Conservation (phyloP, 2,329 filamentous ascomycete species). For the Aspergillus fijiensis region DNA sequence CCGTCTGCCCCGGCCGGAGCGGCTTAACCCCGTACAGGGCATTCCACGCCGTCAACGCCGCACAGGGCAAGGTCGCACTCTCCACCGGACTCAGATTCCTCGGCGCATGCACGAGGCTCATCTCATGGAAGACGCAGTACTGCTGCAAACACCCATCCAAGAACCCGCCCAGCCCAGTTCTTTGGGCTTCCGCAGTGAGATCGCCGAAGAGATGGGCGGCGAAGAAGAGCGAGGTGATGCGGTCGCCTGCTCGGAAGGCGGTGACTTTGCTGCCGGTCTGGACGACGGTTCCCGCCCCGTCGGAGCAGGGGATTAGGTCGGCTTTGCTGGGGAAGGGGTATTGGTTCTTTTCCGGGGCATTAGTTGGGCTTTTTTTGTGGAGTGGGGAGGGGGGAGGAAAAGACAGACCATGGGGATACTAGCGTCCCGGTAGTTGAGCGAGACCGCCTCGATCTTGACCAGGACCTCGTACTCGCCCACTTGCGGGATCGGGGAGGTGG, state of each 20-base stretch:
- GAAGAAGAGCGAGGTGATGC: neutral
- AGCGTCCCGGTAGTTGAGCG: neutral
- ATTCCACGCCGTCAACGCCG: conserved; percentile 5
- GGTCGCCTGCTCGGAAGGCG: neutral
- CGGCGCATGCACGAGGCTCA: neutral
- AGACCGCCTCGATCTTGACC: neutral
- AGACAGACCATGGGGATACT: neutral
- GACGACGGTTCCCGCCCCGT: neutral
- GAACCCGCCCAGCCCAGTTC: neutral
- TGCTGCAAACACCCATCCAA: neutral
- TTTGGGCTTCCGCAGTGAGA: neutral
- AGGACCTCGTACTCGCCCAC: neutral
- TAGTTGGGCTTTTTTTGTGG: too few relatives aligned
- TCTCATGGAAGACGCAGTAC: conserved; percentile 3
- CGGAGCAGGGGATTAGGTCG: neutral
- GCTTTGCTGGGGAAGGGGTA: neutral
- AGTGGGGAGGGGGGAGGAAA: too few relatives aligned
- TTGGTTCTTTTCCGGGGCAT: neutral
- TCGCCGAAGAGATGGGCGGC: neutral
- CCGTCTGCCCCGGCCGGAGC: conserved; percentile 52
- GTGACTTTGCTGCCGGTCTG: neutral
- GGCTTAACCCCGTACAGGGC: conserved; percentile 21
- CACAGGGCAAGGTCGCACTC: conserved; percentile 2
- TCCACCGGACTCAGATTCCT: neutral
- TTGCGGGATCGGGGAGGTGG: neutral